Evolutionary conservation across 2,329 filamentous ascomycete genomes (phyloP).

Genomic region (Cordyceps pruinosa): DNA sequence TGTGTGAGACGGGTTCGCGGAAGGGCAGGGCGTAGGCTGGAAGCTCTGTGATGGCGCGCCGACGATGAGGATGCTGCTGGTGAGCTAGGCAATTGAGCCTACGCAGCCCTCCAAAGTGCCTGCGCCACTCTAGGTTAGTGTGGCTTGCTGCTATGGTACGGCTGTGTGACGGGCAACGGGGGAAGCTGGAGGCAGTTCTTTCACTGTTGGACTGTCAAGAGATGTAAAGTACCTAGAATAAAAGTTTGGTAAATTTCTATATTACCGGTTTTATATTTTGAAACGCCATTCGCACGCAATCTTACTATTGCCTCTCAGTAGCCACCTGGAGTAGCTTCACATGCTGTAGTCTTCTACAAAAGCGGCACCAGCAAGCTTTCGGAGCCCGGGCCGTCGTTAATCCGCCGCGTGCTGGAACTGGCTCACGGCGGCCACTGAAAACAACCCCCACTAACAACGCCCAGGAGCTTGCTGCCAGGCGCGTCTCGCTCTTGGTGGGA

Average conservation of each 20-base stretch:
- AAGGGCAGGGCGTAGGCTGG: neutral
- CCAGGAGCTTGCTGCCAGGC: neutral
- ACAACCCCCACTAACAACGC: constrained; percentile 6
- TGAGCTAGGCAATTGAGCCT: constrained; percentile 13
- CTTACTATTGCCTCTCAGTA: no score
- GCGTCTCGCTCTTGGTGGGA: constrained; percentile 8
- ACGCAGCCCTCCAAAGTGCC: constrained; percentile 9
- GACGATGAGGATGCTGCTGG: neutral
- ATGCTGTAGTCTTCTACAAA: neutral
- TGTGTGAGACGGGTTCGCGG: neutral
- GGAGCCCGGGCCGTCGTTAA: constrained; percentile 2
- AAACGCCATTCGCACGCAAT: no score
- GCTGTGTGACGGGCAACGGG: neutral
- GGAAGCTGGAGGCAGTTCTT: neutral
- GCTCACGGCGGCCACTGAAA: neutral
- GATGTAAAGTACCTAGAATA: neutral
- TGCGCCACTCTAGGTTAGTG: neutral
- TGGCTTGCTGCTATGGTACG: neutral
- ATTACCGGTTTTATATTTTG: no score
- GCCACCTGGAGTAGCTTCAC: neutral
- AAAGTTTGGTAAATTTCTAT: neutral
- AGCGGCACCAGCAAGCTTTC: neutral
- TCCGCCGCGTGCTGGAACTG: constrained; percentile 3
- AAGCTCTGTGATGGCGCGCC: constrained; percentile 10
- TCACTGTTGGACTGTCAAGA: neutral